Evolutionary conservation across 1,139 yeast species (phyloP), one percentile per base, ranked within the genome.

Genomic region (Nakaseomyces nivariensis): DNA sequence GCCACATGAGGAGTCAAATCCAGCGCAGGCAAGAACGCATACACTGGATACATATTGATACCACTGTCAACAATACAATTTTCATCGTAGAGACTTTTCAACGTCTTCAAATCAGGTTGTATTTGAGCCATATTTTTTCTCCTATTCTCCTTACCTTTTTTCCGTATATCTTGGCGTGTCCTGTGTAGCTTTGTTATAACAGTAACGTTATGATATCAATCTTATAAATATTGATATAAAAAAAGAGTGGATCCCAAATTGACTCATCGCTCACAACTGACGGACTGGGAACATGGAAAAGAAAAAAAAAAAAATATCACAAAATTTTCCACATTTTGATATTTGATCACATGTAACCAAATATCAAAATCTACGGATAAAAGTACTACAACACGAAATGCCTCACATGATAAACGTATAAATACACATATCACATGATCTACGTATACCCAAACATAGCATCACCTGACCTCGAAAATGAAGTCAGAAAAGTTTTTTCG

Each of bases 1-100:
- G 97, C 97, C 54, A 79, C 79, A 63, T 90, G 95, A 2, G 96
- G 95, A 2, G 95, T 87, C 60, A 89, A 70, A 54, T 85, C 85
- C 53, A 85, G 88, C 17, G 88, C 82, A 9, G 85, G 76, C 53
- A 87, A 78, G 54, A 79, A 82, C 37, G 86, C 77, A 69, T 77
- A 88, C 31, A 92, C 80, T 1, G 97, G 97, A 62, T 82, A 86
- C 60, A 88, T 70, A 63, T 86, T 60, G 38, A 55, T 53, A 37
- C 54, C 51, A 9, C 54, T 53, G 17, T 54, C 59, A 17, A 33
- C 34, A 10, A 17, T 64, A 55, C 50, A 68, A 57, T 79, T 77
- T 26, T 67, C 60, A 43, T 68, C 67, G 48, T 79, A 72, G 44
- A 77, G 71, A 13, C 73, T 67, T 47, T 64, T 62, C 45, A 85